phyloP scores from a whole-genome alignment of 164 flowering plant genomes.

The Buxus sempervirens region DNA sequence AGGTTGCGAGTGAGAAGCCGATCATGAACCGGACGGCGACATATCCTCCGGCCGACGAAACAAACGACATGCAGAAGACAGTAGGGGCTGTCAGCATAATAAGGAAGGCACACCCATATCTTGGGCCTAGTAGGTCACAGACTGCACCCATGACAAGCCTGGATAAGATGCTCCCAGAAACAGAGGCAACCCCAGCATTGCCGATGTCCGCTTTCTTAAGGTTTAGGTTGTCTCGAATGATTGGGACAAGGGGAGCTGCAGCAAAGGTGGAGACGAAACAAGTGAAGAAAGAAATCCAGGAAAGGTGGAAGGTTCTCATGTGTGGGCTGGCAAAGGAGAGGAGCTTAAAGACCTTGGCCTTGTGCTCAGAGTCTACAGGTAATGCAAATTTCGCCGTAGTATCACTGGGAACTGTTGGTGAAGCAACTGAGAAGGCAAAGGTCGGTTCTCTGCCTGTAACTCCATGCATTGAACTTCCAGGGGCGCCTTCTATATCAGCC shows the following conservation, averaged over 20 bases:
- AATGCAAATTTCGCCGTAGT: constrained; percentile 36
- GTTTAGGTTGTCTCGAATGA: constrained; percentile 77
- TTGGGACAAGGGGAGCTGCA: constrained; percentile 82
- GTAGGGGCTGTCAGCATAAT: constrained; percentile 63
- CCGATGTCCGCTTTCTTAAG: constrained; percentile 59
- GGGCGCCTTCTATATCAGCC: constrained; percentile 27
- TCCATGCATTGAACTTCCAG: constrained; percentile 53
- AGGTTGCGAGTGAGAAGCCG: constrained; percentile 80
- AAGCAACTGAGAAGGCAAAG: constrained; percentile 33
- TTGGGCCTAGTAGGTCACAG: constrained; percentile 72
- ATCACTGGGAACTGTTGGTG: constrained; percentile 29
- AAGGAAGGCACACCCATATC: constrained; percentile 63
- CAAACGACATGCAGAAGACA: constrained; percentile 60
- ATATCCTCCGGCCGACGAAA: constrained; percentile 41
- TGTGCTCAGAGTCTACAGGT: constrained; percentile 80
- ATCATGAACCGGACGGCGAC: constrained; percentile 50
- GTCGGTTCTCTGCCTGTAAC: constrained; percentile 37
- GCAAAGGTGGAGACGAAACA: constrained; percentile 83
- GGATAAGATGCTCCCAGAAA: constrained; percentile 73
- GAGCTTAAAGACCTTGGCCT: constrained; percentile 55
- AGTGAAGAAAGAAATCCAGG: constrained; percentile 81
- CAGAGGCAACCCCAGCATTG: constrained; percentile 76
- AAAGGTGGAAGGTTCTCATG: constrained; percentile 81
- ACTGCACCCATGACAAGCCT: constrained; percentile 76
- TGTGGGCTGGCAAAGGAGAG: constrained; percentile 64